These are phyloP conservation scores for Fusarium chuoi DNA, from an alignment of 2,329 filamentous ascomycete species.

Conservation along the genomic window DNA sequence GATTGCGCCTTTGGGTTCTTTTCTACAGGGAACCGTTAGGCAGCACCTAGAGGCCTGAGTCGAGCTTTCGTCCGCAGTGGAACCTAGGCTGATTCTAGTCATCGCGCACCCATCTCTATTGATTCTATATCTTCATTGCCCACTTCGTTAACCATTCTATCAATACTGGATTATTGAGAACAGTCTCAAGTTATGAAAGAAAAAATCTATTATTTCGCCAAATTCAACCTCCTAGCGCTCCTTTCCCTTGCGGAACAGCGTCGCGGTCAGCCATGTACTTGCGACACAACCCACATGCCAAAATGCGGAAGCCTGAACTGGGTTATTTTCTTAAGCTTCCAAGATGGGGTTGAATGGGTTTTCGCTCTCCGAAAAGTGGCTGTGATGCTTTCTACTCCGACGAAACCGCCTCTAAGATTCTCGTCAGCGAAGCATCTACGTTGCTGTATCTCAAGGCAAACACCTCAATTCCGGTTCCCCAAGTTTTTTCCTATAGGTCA, in stretches of 20 bases:
- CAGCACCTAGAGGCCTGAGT: background rate
- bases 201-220: background rate
- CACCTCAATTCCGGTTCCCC: background rate
- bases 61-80: background rate
- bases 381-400: accelerated
- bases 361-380: background rate
- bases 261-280: background rate
- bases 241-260: background rate
- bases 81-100: background rate
- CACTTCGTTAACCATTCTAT: background rate
- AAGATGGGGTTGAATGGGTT: background rate
- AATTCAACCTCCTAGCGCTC: background rate
- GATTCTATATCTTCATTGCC: background rate
- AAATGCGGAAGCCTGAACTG: background rate
- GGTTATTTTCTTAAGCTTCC: background rate
- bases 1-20: background rate
- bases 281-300: background rate
- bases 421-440: background rate
- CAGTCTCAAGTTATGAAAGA: background rate
- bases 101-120: background rate
- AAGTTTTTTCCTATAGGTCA: background rate
- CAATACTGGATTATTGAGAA: background rate
- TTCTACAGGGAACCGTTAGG: background rate
- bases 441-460: background rate
- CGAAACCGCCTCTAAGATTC: background rate